Conservation (phyloP, 1,139 yeast species). For the Lodderomyces oxycetoniae region DNA sequence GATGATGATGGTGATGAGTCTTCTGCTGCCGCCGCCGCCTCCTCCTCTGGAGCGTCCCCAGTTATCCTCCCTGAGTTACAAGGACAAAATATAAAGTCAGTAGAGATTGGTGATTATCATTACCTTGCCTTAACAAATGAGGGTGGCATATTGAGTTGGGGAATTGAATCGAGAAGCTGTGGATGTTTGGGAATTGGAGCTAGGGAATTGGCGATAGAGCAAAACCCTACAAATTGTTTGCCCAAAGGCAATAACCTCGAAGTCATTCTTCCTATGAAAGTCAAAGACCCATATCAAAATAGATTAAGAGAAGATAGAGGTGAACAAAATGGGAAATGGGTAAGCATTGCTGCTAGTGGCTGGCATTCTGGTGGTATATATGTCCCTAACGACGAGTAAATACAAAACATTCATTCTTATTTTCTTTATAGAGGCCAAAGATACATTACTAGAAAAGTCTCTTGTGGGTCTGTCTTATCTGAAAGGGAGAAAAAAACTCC, state of each 20-base stretch:
- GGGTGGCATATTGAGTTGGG: conserved; percentile 70
- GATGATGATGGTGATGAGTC: conserved; percentile 9
- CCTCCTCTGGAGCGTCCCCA: conserved; percentile 4
- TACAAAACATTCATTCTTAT: too few species aligned
- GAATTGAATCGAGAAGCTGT: conserved; percentile 55
- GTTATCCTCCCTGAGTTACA: conserved; percentile 42
- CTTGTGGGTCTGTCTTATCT: too few species aligned
- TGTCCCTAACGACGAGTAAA: conserved; percentile 14
- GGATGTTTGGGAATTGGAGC: conserved; percentile 71
- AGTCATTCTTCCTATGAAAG: conserved; percentile 42
- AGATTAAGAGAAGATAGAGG: neutral
- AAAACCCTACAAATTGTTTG: conserved; percentile 9
- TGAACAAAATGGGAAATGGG: conserved; percentile 32
- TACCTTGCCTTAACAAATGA: conserved; percentile 54
- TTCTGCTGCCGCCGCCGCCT: neutral
- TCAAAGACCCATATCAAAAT: conserved; percentile 23
- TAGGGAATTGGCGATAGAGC: conserved; percentile 20
- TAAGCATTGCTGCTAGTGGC: conserved; percentile 65
- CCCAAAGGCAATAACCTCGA: conserved; percentile 34
- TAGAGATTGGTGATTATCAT: conserved; percentile 76
- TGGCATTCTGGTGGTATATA: conserved; percentile 69
- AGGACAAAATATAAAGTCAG: conserved; percentile 36
- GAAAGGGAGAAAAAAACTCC: too few species aligned
- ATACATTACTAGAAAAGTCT: too few species aligned
- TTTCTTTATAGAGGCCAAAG: too few species aligned